Percentiles rank a stretch among this genome's conserved stretches.
Evolutionary conservation across 31 red algal genomes (phyloP).

Genomic region (Endocladia muricata): DNA sequence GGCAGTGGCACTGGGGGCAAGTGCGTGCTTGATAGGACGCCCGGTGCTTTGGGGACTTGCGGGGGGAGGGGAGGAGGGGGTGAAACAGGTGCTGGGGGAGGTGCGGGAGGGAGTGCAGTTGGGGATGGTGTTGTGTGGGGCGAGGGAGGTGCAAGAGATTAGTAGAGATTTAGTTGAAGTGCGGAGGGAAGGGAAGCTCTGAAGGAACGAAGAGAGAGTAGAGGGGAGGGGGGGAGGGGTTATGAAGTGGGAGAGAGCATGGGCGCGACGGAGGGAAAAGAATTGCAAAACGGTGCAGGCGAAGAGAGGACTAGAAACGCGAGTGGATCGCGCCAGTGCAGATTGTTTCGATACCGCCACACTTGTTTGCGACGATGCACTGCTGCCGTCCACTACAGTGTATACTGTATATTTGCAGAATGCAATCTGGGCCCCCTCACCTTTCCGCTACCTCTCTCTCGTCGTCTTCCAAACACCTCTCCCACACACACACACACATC

Average conservation of each 20-base stretch:
- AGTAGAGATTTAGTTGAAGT: not conserved
- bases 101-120: constrained; percentile 10
- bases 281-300: not conserved
- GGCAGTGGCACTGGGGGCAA: constrained; percentile 78
- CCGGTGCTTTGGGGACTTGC: constrained; percentile 77
- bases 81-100: constrained; percentile 8
- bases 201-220: too few species aligned
- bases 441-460: too few species aligned
- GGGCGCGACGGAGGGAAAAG: not conserved
- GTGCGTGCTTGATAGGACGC: constrained; percentile 62
- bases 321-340: not conserved
- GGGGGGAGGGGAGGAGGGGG: constrained; percentile 52
- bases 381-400: too few species aligned
- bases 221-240: too few species aligned
- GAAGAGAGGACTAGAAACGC: not conserved
- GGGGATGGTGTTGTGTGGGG: constrained; percentile 36
- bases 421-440: too few species aligned
- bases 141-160: constrained; percentile 1
- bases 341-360: too few species aligned
- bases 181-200: not conserved
- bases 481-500: not conserved
- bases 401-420: not conserved
- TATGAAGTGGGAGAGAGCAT: too few species aligned
- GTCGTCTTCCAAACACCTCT: not conserved
- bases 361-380: too few species aligned